Conservation (phyloP, 768 basidiomycete species). For the Tricholoma hemisulphureum region DNA sequence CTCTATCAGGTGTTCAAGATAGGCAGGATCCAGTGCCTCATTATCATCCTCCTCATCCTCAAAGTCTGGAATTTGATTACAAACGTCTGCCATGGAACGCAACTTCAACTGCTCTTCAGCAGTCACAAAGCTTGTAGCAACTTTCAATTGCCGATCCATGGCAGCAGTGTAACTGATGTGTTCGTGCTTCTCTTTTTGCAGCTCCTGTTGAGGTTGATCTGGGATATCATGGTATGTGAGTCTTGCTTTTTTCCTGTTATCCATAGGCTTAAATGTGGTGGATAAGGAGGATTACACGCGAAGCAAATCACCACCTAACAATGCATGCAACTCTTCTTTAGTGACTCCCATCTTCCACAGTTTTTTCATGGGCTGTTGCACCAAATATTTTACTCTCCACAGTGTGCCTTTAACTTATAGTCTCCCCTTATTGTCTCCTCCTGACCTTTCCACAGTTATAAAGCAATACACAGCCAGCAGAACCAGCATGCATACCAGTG, state of each 20-base stretch:
- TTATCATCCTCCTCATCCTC: background rate
- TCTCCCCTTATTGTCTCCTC: background rate
- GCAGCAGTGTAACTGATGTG: background rate
- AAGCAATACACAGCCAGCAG: background rate
- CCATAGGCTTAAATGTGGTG: background rate
- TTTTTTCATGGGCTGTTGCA: background rate
- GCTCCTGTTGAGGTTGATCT: background rate
- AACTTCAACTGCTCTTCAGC: background rate
- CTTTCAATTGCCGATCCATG: background rate
- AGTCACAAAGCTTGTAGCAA: conserved; percentile 2
- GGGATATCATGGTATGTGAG: background rate
- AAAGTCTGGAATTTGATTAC: too few species aligned
- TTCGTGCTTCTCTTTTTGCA: background rate
- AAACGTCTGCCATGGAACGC: too few species aligned
- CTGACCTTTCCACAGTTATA: background rate
- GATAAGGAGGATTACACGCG: too few species aligned
- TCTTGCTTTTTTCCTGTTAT: background rate
- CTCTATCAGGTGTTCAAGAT: background rate
- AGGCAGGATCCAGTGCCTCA: background rate
- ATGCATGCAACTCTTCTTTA: too few species aligned
- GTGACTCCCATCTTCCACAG: background rate
- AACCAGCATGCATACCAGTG: conserved; percentile 2
- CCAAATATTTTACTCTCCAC: background rate
- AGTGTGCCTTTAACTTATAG: background rate
- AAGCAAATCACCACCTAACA: background rate